These are phyloP conservation scores for Tulasnella sp. DNA, from an alignment of 768 basidiomycete genomes.

Conservation along the genomic window DNA sequence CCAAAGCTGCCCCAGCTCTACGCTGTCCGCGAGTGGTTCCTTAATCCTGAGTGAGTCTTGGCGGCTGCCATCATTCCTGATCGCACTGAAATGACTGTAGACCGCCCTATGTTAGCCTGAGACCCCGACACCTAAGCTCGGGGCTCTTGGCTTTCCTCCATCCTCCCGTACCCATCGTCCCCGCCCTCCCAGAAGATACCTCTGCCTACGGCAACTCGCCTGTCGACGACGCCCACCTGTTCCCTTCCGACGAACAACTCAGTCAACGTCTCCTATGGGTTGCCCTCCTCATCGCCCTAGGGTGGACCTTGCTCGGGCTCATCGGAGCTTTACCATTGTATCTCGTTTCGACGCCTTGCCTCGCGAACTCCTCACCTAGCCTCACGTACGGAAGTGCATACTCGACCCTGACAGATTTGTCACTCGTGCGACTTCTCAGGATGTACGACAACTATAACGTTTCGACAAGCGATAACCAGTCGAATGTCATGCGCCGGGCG, in stretches of 20 bases:
- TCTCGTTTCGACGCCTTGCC: constrained; percentile 54
- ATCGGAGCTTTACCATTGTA: constrained; percentile 64
- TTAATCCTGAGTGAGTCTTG: constrained; percentile 47
- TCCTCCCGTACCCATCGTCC: constrained; percentile 56
- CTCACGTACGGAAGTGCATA: constrained; percentile 44
- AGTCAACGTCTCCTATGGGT: constrained; percentile 59
- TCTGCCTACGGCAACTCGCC: constrained; percentile 41
- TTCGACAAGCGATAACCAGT: constrained; percentile 23
- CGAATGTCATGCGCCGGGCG: constrained; percentile 28
- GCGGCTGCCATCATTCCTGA: background rate
- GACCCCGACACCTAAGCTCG: constrained; percentile 47
- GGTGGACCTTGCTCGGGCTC: constrained; percentile 57
- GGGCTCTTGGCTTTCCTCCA: constrained; percentile 56
- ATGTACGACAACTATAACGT: constrained; percentile 32
- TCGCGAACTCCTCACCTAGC: constrained; percentile 38
- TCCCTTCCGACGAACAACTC: constrained; percentile 66
- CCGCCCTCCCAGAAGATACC: constrained; percentile 43
- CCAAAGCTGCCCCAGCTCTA: constrained; percentile 64
- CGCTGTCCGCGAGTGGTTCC: constrained; percentile 64
- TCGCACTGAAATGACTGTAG: background rate
- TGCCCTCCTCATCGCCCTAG: constrained; percentile 46
- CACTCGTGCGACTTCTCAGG: constrained; percentile 58
- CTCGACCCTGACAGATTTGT: constrained; percentile 62
- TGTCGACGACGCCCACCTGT: constrained; percentile 40
- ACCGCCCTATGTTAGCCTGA: constrained; percentile 34